phyloP scores from a whole-genome alignment of 225 moss, liverwort and hornwort species.

The Takakia lepidozioides region DNA sequence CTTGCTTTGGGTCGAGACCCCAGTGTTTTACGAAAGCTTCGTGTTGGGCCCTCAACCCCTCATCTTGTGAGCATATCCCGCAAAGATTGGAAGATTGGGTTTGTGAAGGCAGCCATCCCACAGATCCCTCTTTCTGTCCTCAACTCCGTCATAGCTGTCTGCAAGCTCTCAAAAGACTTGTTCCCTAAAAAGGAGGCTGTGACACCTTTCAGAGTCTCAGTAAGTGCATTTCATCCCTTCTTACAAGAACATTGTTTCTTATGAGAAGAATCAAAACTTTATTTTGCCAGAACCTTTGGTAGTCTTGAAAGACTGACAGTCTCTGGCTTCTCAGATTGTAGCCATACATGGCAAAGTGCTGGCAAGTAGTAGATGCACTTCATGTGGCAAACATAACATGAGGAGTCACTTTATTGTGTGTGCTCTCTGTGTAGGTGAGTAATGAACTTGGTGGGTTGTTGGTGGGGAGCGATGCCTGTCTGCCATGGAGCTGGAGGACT shows the following conservation, averaged over 20 bases:
- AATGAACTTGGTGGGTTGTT: slow-evolving; percentile 86
- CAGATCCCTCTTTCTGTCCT: slow-evolving; percentile 73
- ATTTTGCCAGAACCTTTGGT: too few species aligned
- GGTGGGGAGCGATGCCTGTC: slow-evolving; percentile 85
- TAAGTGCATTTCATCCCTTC: slow-evolving; percentile 8
- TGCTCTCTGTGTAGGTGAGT: slow-evolving; percentile 20
- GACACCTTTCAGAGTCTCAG: slow-evolving; percentile 45
- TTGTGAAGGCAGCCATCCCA: slow-evolving; percentile 63
- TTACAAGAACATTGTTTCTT: neutral
- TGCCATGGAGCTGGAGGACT: slow-evolving; percentile 90
- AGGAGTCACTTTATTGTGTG: too few species aligned
- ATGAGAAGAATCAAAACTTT: too few species aligned
- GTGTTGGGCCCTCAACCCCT: slow-evolving; percentile 55
- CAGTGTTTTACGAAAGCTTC: slow-evolving; percentile 27
- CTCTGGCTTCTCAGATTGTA: too few species aligned
- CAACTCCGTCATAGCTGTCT: slow-evolving; percentile 74
- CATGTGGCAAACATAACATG: too few species aligned
- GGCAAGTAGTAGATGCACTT: too few species aligned
- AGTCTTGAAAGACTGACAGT: too few species aligned
- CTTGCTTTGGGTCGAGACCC: slow-evolving; percentile 60
- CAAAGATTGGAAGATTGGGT: slow-evolving; percentile 72
- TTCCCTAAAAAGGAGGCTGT: slow-evolving; percentile 63
- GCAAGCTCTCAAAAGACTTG: slow-evolving; percentile 73
- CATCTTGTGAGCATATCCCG: slow-evolving; percentile 35
- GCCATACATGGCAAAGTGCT: too few species aligned